Evolutionary conservation across 1,139 yeast species (phyloP).

Genomic region (Keqinozyma sinolaborantium): DNA sequence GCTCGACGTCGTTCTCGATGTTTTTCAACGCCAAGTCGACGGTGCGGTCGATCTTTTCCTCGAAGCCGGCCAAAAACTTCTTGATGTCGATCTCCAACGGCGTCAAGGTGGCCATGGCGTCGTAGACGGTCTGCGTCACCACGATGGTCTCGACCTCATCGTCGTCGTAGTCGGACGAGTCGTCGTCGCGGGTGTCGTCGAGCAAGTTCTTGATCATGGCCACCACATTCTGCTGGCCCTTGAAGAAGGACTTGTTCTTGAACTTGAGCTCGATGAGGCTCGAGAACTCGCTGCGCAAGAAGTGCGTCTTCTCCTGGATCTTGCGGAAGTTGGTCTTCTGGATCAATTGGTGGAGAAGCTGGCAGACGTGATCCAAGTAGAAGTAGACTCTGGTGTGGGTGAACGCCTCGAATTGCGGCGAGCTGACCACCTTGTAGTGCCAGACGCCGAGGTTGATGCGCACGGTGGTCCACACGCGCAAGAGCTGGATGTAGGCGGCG

Average conservation of each 20-base stretch:
- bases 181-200: conserved; percentile 10
- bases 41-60: conserved; percentile 35
- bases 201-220: conserved; percentile 21
- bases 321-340: conserved; percentile 9
- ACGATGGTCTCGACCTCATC: conserved; percentile 20
- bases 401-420: conserved; percentile 3
- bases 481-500: conserved; percentile 1
- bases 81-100: conserved; percentile 12
- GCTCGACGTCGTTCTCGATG: conserved; percentile 36
- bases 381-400: conserved; percentile 1
- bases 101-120: conserved; percentile 10
- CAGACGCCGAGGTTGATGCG: background rate
- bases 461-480: background rate
- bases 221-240: conserved; percentile 11
- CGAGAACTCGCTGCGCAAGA: conserved; percentile 26
- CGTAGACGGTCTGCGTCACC: conserved; percentile 25
- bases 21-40: conserved; percentile 40
- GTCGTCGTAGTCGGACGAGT: conserved; percentile 7
- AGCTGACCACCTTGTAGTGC: conserved; percentile 2
- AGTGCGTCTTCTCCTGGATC: conserved; percentile 17
- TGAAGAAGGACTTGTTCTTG: conserved; percentile 3
- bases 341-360: conserved; percentile 6
- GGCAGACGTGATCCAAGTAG: background rate
- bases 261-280: conserved; percentile 18
- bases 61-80: conserved; percentile 27